Conservation (phyloP, 2,329 filamentous ascomycete species). For the Nigrospora osmanthi region DNA sequence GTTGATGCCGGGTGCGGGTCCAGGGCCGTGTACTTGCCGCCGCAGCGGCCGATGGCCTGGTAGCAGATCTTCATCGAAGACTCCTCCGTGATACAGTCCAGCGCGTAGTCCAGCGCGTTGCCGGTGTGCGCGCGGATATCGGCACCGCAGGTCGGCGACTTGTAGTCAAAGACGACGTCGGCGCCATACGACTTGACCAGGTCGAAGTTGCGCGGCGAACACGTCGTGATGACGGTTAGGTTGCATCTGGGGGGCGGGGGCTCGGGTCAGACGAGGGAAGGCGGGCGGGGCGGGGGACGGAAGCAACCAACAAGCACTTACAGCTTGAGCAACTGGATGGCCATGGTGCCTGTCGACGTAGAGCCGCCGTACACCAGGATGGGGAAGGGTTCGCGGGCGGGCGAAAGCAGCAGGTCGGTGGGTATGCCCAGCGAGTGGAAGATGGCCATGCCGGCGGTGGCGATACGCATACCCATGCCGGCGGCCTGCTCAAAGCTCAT, state of each 20-base stretch:
- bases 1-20: constrained; percentile 3
- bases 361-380: constrained; percentile 6
- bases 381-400: constrained; percentile 1
- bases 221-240: constrained; percentile 1
- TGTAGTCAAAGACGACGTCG: constrained; percentile 25
- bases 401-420: neutral
- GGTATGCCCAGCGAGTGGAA: constrained; percentile 7
- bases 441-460: constrained; percentile 7
- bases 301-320: constrained; percentile 1
- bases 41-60: constrained; percentile 21
- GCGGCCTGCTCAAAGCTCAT: constrained; percentile 5
- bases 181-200: constrained; percentile 25
- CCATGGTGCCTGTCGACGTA: constrained; percentile 4
- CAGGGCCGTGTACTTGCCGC: constrained; percentile 14
- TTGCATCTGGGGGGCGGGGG: neutral
- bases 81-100: constrained; percentile 27
- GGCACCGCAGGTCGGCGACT: neutral
- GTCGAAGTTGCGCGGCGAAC: constrained; percentile 11
- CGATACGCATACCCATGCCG: constrained; percentile 3
- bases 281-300: neutral
- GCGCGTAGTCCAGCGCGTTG: constrained; percentile 21
- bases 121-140: constrained; percentile 25
- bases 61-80: constrained; percentile 23
- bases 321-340: constrained; percentile 6
- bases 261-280: neutral